Conservation (phyloP, 2,329 filamentous ascomycete genomes). For the Tolypocladium cylindrosporum region DNA sequence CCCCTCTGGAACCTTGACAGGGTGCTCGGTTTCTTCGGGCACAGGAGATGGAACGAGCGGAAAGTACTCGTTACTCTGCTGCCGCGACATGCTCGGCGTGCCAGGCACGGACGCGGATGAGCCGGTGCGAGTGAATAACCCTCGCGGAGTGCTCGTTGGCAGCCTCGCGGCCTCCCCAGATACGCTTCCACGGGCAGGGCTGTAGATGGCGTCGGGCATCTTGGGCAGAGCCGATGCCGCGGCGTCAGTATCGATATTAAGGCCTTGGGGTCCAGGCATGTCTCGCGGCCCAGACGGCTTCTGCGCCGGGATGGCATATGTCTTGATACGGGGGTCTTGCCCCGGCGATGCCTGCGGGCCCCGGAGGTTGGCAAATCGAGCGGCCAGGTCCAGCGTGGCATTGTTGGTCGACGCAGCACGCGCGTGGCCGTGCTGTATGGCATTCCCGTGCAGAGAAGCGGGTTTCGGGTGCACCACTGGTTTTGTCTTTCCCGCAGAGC, state of each 20-base stretch:
- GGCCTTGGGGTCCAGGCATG: conserved; percentile 36
- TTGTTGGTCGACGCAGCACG: conserved; percentile 17
- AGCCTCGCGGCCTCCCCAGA: conserved; percentile 55
- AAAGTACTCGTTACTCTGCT: conserved; percentile 22
- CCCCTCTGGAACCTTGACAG: conserved; percentile 40
- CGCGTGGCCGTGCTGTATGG: conserved; percentile 23
- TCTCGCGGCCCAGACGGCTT: conserved; percentile 38
- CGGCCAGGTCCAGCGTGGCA: conserved; percentile 37
- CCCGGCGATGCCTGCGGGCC: conserved; percentile 27
- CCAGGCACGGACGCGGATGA: conserved; percentile 33
- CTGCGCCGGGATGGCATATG: conserved; percentile 31
- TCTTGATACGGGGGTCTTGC: conserved; percentile 44
- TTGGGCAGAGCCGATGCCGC: conserved; percentile 53
- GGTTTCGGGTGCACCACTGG: conserved; percentile 57
- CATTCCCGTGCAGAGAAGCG: conserved; percentile 52
- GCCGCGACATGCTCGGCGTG: conserved; percentile 15
- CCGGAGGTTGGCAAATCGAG: conserved; percentile 48
- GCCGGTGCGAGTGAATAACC: conserved; percentile 50
- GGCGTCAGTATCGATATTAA: conserved; percentile 38
- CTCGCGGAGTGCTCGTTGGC: conserved; percentile 54
- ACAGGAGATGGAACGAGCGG: conserved; percentile 19
- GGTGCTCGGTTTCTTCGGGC: conserved; percentile 28
- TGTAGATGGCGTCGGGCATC: conserved; percentile 66
- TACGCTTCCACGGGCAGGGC: conserved; percentile 62
- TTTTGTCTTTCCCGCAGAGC: conserved; percentile 24